Percentiles rank a stretch among this genome's conserved stretches.
Evolutionary conservation across 2,329 filamentous ascomycete species (phyloP).

Genomic region (Hypoxylon sp.): DNA sequence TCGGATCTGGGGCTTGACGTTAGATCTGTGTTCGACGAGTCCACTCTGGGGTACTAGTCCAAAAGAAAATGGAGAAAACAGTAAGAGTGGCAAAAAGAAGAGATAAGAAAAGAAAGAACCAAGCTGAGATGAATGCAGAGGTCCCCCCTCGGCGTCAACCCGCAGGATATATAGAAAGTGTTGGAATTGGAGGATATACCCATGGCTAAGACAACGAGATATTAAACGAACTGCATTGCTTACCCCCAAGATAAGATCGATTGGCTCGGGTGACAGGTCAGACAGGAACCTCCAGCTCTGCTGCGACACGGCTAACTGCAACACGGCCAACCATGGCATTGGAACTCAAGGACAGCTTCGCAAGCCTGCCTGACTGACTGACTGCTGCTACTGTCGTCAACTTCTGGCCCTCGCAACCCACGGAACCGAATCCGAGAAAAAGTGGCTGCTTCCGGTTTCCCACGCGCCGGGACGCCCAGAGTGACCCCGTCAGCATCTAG

Average conservation of each 20-base stretch:
- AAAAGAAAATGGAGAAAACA: too few relatives aligned
- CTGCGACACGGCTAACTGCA: not conserved
- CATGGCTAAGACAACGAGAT: not conserved
- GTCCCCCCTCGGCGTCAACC: not conserved
- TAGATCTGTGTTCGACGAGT: not conserved
- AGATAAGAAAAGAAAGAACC: too few relatives aligned
- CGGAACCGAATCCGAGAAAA: slow-evolving; percentile 8
- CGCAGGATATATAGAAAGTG: not conserved
- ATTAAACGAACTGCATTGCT: not conserved
- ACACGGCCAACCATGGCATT: too few relatives aligned
- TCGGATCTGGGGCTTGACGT: not conserved
- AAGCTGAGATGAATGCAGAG: not conserved
- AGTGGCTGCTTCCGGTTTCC: slow-evolving; percentile 8
- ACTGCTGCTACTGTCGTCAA: not conserved
- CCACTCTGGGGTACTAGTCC: not conserved
- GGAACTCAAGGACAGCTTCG: not conserved
- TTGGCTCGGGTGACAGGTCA: not conserved
- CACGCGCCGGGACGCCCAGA: slow-evolving; percentile 14
- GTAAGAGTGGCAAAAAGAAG: too few relatives aligned
- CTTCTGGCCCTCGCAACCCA: not conserved
- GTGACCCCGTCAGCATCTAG: slow-evolving; percentile 15
- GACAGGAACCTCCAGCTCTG: not conserved
- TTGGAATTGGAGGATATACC: not conserved
- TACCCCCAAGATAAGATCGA: not conserved
- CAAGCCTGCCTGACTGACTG: too few relatives aligned